Evolutionary conservation across 2,329 filamentous ascomycete species (phyloP), one percentile per base, ranked within the genome.

Genomic region (Furcasterigmium furcatum): DNA sequence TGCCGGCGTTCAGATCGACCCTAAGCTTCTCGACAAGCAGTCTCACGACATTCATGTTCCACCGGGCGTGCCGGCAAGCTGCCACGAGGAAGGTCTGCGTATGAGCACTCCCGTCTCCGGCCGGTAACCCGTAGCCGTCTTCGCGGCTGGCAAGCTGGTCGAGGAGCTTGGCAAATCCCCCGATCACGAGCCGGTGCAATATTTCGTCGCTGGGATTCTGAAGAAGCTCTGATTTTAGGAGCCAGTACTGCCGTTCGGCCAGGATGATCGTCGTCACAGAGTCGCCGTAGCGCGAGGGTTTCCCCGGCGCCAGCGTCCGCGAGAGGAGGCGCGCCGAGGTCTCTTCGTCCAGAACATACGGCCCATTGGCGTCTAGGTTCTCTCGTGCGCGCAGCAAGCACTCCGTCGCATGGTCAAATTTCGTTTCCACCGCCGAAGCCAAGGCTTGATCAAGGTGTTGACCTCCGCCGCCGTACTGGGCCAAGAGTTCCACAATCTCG

Each of bases 1-100:
- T n/a, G n/a, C n/a, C n/a, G 25, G 27, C 55, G 30, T 66, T 56
- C 12, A 69, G 39, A 46, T 67, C 54, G 13, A 62, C 59, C 2
- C 49, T 46, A 12, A 60, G 58, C 18, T 56, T 58, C 20, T 65
- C 59, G 2, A 69, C 60, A 9, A 71, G 48, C 5, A 66, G 38
- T n/a, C 58, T 57, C 1, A 68, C 51, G 6, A 67, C 57, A 4
- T 60, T 53, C 49, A 69, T 60, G 44, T 68, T 67, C 8, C 65
- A 65, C 12, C 62, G 45, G 4, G 56, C 44, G 21, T 59, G 51
- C n/a, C 41, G 22, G 38, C 63, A 60, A 19, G 64, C 64, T 3
- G 50, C 40, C 10, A 59, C 30, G 2, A 65, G 46, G 7, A 60
- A 19, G 54, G 24, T 12, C 7, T 27, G 7, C 24, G 24, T 7